A percentile compares a stretch with the other conserved stretches of the same genome.
These are phyloP conservation scores for Fraxinus sp. DNA, from an alignment of 305 asterid genomes.

Conservation along the genomic window DNA sequence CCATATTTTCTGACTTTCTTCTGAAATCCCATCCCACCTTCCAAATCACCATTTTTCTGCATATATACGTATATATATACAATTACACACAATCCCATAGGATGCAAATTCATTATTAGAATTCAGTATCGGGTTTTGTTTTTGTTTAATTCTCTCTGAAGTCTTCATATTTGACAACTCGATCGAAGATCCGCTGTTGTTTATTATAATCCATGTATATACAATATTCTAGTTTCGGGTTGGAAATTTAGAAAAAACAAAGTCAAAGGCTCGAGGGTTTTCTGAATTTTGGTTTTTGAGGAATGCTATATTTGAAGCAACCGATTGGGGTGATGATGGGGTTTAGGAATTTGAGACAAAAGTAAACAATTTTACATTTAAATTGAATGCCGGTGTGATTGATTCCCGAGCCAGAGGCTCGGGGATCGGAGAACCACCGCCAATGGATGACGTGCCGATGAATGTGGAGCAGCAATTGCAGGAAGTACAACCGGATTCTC, in stretches of 20 bases:
- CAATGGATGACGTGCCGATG: conserved; percentile 36
- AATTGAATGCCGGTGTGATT: conserved; percentile 61
- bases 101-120: background rate
- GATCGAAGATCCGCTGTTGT: conserved; percentile 32
- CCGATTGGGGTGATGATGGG: conserved; percentile 20
- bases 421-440: conserved; percentile 48
- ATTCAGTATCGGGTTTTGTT: background rate
- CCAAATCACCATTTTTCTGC: conserved; percentile 8
- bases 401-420: conserved; percentile 89
- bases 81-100: conserved; percentile 2
- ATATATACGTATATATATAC: conserved; percentile 7
- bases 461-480: conserved; percentile 35
- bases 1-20: conserved; percentile 18
- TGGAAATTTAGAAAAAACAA: background rate
- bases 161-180: conserved; percentile 15
- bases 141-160: conserved; percentile 9
- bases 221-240: conserved; percentile 7
- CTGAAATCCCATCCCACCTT: conserved; percentile 15
- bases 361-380: conserved; percentile 29
- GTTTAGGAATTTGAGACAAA: conserved; percentile 10
- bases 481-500: conserved; percentile 38
- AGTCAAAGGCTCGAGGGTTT: conserved; percentile 6
- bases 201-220: conserved; percentile 25
- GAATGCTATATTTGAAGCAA: conserved; percentile 30
- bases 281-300: background rate